phyloP scores from a whole-genome alignment of 768 basidiomycete genomes.

The Auricularia cornea region DNA sequence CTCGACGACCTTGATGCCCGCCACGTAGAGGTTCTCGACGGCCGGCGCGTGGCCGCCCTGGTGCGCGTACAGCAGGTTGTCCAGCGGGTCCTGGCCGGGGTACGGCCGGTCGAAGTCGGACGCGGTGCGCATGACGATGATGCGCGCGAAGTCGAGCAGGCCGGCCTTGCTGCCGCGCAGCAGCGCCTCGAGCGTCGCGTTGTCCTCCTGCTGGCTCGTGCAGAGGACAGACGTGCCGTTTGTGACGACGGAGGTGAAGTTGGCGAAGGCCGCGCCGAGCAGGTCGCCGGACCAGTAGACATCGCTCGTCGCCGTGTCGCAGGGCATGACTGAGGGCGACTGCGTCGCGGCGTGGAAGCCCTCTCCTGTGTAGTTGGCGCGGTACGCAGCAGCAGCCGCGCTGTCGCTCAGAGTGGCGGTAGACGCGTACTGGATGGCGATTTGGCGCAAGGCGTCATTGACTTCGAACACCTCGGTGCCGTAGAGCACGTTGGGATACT shows the following conservation, averaged over 20 bases:
- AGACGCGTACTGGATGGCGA: constrained; percentile 20
- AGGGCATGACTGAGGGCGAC: no score
- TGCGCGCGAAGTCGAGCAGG: constrained; percentile 29
- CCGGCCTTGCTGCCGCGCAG: constrained; percentile 26
- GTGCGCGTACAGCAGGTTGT: constrained; percentile 21
- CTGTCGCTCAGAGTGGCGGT: constrained; percentile 28
- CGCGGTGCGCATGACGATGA: constrained; percentile 31
- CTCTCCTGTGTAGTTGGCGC: no score
- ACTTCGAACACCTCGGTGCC: constrained; percentile 41
- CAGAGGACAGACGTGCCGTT: constrained; percentile 24
- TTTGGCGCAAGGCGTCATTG: constrained; percentile 31
- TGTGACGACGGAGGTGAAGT: constrained; percentile 29
- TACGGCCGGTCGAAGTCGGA: constrained; percentile 27
- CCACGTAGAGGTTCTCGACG: constrained; percentile 28
- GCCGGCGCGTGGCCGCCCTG: constrained; percentile 26
- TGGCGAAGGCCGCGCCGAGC: constrained; percentile 29
- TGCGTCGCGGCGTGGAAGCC: no score
- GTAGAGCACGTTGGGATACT: constrained; percentile 23
- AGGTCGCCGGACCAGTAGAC: constrained; percentile 29
- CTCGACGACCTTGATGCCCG: constrained; percentile 30
- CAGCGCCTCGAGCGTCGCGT: constrained; percentile 30
- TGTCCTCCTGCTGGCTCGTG: constrained; percentile 34
- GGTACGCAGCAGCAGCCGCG: constrained; percentile 19
- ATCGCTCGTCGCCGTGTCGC: constrained; percentile 31
- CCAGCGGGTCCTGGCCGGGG: constrained; percentile 14